Base-by-base conservation (phyloP, 2,329 filamentous ascomycete genomes). In the Alternaria infectoria region DNA sequence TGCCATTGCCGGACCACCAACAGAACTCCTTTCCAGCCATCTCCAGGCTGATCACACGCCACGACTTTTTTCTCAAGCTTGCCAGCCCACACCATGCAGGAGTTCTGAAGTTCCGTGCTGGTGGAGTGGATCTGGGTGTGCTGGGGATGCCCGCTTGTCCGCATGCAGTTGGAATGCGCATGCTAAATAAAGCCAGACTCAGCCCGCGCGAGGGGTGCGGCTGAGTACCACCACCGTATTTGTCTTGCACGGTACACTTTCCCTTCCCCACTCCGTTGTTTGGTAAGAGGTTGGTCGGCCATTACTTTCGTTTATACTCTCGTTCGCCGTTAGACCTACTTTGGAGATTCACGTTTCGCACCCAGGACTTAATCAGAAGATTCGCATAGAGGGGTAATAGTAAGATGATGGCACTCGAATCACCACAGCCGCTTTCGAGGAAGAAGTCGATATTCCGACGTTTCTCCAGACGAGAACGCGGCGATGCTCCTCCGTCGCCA, bases 381-480 rank as follows among this genome's bases (percentile, higher is more conserved):
- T 49, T 26, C 44, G 57, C 49, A 50, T 30, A 55, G 54, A 40
- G 47, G 36, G 47, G 44, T 49, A 57, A 57, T 49, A 58, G 13
- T 26, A 66, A 52, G 30, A 72, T 64, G 63, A 45, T 69, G 60
- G 62, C 68, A 19, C 32, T 68, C 57, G 64, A 72, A 47, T 26
- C 54, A 46, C 56, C 62, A 47, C 62, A 60, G 50, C 54, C 65
- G n/a, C 46, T 67, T 7, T 58, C 50, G 26, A 67, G 61, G 40
- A 73, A 69, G 61, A 49, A 54, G 13, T 73, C 70, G 2, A 51
- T 72, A 46, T 68, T 73, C 52, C 69, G 69, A 11, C 71, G 62
- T 54, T 70, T 73, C 52, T 61, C 70, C 10, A 59, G 59, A 49
- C 54, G 58, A 58, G 61, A 62, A n/a, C 57, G 54, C 55, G 62